Evolutionary conservation across 108 stramenopile genomes (phyloP), one percentile per base, ranked within the genome.

Genomic region (Seminavis robusta): DNA sequence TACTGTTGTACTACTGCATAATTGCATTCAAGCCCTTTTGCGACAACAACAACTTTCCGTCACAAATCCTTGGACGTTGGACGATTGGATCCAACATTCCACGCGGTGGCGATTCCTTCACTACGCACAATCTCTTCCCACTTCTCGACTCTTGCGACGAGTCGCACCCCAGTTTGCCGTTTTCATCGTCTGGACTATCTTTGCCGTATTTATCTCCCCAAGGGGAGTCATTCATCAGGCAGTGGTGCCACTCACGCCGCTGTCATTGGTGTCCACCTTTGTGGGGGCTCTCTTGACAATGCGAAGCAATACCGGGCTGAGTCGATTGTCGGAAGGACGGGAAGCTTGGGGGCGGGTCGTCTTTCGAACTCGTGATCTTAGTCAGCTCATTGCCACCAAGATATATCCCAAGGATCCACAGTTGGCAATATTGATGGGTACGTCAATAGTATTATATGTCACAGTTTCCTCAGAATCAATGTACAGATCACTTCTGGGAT

Each of bases 251-350:
- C 34, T 84, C 19, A 44, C 73, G 9, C 31, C 73, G n/a, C 44
- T 84, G 28, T 38, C 52, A 9, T 43, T 74, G 3, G 32, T 80
- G 1, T 78, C 73, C 11, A 72, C 75, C n/a, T 79, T 79, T 55
- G 69, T 84, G 24, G 83, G 69, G 6, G 52, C 66, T 21, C 54
- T 84, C 6, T 40, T 74, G 44, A 80, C 76, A 16, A 38, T 80
- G 40, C 39, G 83, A 52, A 69, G 68, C 25, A 84, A 84, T 58
- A 76, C 77, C 62, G 74, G 72, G 0, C 33, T 80, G 19, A 68
- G 52, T 67, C 52, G 83, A 17, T 45, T 80, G 51, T 42, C 52
- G 17, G 68, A 84, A 7, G 79, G 44, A 13, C 43, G 83, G 11
- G 28, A 36, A 11, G 65, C 73, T 16, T 69, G 50, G 53, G 58